Conservation (phyloP, 345 rosid species). For the Eucalyptus pauciflora region DNA sequence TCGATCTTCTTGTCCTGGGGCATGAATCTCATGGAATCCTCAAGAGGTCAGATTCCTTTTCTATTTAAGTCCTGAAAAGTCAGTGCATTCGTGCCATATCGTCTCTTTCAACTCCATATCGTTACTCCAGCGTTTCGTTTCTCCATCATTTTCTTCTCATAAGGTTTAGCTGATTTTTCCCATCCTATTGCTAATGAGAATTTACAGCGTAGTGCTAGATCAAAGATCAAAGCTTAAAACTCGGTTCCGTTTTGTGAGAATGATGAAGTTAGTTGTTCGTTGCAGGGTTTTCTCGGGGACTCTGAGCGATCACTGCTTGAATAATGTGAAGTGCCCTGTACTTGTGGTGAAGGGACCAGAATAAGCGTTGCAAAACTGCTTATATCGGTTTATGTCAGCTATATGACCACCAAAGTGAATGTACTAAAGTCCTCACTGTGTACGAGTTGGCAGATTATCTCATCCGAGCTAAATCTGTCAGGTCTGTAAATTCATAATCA, state of each 20-base stretch:
- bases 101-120: not conserved
- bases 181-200: not conserved
- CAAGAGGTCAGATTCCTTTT: constrained; percentile 4
- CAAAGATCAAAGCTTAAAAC: not conserved
- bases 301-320: not conserved
- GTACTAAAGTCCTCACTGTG: not conserved
- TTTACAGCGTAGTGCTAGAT: not conserved
- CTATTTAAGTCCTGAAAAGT: not conserved
- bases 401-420: not conserved
- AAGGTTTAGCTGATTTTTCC: not conserved
- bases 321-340: not conserved
- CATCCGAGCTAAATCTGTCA: not conserved
- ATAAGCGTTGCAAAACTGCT: not conserved
- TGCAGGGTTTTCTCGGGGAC: not conserved
- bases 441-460: not conserved
- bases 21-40: constrained; percentile 3
- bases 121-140: not conserved
- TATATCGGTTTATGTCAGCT: not conserved
- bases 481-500: not conserved
- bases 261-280: not conserved
- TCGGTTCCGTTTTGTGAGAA: not conserved
- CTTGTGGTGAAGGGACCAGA: not conserved
- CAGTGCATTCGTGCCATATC: not conserved
- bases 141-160: not conserved
- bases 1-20: constrained; percentile 15